Evolutionary conservation across 2,329 filamentous ascomycete species (phyloP).

Genomic region (Cyclaneusma minus): DNA sequence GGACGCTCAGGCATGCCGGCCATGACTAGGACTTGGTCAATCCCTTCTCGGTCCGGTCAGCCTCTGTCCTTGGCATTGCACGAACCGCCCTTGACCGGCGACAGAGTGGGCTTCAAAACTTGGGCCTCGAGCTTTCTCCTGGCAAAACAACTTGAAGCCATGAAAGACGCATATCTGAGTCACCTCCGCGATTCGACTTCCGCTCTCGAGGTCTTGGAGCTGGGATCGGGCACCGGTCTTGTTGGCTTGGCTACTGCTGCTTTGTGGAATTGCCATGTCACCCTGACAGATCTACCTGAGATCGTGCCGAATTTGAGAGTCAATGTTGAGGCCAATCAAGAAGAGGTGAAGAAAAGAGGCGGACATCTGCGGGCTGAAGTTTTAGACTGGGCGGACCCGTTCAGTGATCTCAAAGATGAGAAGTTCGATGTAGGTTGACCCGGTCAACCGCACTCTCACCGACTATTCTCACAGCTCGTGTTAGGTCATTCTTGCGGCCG

Average conservation of each 20-base stretch:
- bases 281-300: conserved; percentile 69
- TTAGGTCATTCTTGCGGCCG: conserved; percentile 66
- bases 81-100: conserved; percentile 77
- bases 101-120: conserved; percentile 84
- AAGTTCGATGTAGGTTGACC: conserved; percentile 32
- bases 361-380: conserved; percentile 46
- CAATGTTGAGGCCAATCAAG: conserved; percentile 53
- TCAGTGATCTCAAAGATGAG: conserved; percentile 26
- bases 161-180: conserved; percentile 2
- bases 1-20: conserved; percentile 58
- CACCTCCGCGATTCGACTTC: not conserved
- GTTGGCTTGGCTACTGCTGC: conserved; percentile 73
- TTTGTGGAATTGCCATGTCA: conserved; percentile 48
- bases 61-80: conserved; percentile 54
- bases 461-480: conserved; percentile 13
- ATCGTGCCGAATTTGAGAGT: conserved; percentile 69
- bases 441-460: conserved; percentile 4
- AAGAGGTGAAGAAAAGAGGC: conserved; percentile 34
- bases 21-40: conserved; percentile 42
- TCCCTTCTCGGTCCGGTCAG: conserved; percentile 27
- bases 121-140: conserved; percentile 88
- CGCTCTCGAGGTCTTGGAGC: conserved; percentile 64
- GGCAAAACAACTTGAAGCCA: conserved; percentile 45
- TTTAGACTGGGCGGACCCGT: conserved; percentile 36
- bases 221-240: conserved; percentile 85